Conservation (phyloP, 164 flowering plant species). For the Vitis amurensis region DNA sequence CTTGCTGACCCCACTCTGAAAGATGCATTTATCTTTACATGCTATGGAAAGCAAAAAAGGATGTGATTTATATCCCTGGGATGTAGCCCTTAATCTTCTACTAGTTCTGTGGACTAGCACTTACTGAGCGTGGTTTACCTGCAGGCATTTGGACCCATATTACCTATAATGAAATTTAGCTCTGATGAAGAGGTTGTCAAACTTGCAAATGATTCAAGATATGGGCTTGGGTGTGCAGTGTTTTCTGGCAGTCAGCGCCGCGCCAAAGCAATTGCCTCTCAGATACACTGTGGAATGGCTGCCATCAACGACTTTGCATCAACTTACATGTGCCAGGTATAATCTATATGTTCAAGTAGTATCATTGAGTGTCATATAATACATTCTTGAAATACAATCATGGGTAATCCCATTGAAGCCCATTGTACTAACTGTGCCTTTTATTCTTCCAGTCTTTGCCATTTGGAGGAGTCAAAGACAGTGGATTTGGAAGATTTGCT, state of each 20-base stretch:
- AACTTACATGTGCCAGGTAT: constrained; percentile 95
- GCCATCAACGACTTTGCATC: constrained; percentile 97
- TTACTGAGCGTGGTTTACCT: neutral
- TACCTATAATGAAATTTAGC: constrained; percentile 93
- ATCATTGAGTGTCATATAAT: too few relatives aligned
- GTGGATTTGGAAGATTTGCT: constrained; percentile 97
- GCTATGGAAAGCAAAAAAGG: too few relatives aligned
- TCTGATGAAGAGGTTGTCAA: constrained; percentile 84
- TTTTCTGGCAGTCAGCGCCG: constrained; percentile 85
- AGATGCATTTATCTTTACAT: too few relatives aligned
- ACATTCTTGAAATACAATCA: too few relatives aligned
- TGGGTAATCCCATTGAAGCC: neutral
- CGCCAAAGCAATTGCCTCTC: constrained; percentile 78
- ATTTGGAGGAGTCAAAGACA: constrained; percentile 94
- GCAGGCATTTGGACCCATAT: constrained; percentile 96
- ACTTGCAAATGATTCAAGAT: constrained; percentile 85
- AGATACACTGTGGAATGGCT: constrained; percentile 84
- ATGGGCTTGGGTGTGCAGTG: constrained; percentile 97
- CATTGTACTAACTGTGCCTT: constrained; percentile 3
- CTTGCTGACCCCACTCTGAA: too few relatives aligned
- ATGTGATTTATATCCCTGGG: neutral
- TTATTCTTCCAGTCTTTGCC: constrained; percentile 73
- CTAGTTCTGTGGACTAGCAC: neutral
- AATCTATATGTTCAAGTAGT: too few relatives aligned
- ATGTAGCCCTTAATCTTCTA: neutral